Evolutionary conservation across 345 rosid species (phyloP), one percentile per base, ranked within the genome.

Genomic region (Cardamine resedifolia): DNA sequence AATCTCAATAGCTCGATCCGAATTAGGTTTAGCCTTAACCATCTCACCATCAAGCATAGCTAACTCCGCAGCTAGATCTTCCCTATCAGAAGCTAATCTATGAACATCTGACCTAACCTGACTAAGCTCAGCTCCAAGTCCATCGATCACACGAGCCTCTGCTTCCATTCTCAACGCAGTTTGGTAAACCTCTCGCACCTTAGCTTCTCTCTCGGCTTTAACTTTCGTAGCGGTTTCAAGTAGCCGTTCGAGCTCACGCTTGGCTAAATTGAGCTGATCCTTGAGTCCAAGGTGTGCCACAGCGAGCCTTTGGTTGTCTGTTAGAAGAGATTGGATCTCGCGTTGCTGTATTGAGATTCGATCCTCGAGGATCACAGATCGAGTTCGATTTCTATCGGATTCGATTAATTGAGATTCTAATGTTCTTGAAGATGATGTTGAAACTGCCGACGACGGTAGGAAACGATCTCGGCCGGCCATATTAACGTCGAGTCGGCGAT

Each of bases 301-400:
- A 1, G 86, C 84, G 6, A 91, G 84, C 18, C 86, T 83, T 49
- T 89, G 90, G 77, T 88, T 91, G 34, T 89, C 87, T 24, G 55
- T 69, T 36, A 87, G 82, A 66, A 89, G 95, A 45, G 92, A 49
- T 45, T 91, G 88, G 81, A 94, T 88, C 74, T 94, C 89, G 10
- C 79, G 85, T 48, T 81, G 87, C 77, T 88, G 96, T 66, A 85
- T 80, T 36, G 85, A 78, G 69, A 86, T 80, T 64, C 85, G 86
- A 66, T 91, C 97, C 77, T 94, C 97, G 36, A 87, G 91, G 73
- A 81, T 77, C 16, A 43, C 50, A 18, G 78, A 73, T 57, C 74
- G 75, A 60, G 19, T 19, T 9, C 66, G 74, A 2, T 65, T 64
- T 4, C 28, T 47, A 3, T 59, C 68, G 18, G 77, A 65, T 65